Base-by-base conservation (phyloP, 768 basidiomycete genomes). In the Imleria badia region DNA sequence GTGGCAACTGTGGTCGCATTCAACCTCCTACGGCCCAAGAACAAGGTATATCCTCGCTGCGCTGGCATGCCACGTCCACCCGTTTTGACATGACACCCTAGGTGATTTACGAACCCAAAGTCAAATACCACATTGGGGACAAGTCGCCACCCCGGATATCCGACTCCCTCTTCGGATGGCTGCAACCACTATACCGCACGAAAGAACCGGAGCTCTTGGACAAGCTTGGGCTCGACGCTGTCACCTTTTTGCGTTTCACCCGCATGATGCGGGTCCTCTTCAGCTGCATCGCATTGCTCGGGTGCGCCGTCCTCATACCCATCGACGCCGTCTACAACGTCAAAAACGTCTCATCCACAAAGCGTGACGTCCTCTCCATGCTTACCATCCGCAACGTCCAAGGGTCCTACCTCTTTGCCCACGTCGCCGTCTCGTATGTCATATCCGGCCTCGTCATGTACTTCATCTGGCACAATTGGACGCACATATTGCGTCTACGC, bases 61-160 rank as follows among this genome's bases (percentile, higher is more conserved):
- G 6, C 42, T n/a, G 15, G 3, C 29, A 39, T 15, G 5, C 45
- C 30, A 31, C 31, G 8, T 6, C 12, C 23, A 8, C 33, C 20
- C 29, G 2, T 46, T 17, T 19, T 34, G 29, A 58, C 36, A 41
- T 23, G n/a, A 34, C 38, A 3, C 17, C 6, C 42, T 55, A 92
- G 92, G 82, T 91, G 57, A 84, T 94, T 54, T 96, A 96, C 66
- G 91, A 94, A 68, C 94, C 93, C 58, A 97, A 95, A 74, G 84
- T 91, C 72, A 95, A 95, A 72, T 95, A 94, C 67, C 90, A 91
- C 65, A 78, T 82, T 55, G 88, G 86, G 39, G 71, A 83, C 71
- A 91, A 91, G 68, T 75, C 79, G 26, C 91, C 90, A 30, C 91
- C 91, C 8, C 82, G 83, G 22, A 90, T 96, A 69, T 86, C 86